Base-by-base conservation (phyloP, 1,284 basidiomycete genomes). In the Ustilago hordei region DNA sequence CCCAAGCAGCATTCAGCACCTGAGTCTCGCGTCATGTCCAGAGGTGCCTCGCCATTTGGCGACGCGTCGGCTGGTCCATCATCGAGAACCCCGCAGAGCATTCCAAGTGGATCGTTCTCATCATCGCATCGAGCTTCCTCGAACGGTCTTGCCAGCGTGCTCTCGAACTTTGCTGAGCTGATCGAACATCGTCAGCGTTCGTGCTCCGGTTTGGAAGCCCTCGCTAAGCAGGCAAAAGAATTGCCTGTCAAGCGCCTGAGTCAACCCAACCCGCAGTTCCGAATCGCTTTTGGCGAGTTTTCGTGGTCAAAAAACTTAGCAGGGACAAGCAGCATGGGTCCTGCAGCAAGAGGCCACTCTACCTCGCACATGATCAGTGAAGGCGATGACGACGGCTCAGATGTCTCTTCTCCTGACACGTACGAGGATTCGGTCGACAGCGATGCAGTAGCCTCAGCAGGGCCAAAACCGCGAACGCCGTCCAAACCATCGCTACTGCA, bases 111-210 rank as follows among this genome's bases (percentile, higher is more conserved):
- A 8, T 67, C 69, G 0, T 72, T 67, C 45, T 67, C 69, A 6
- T 65, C 66, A 7, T 56, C 72, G n/a, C 67, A 72, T 43, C 58
- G 69, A 13, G 62, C 55, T 19, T 68, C 74, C 11, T 68, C 73
- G 54, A 58, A 55, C 34, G 55, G 74, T 28, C 60, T 77, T 2
- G 74, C 63, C 45, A 69, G 50, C 36, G 74, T 77, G 23, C 48
- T 77, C 6, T 77, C 69, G 34, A 69, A 72, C 53, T 72, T 72
- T 55, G 74, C 74, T n/a, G 74, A 77, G 47, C 54, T 77, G 41
- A 72, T 77, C 47, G 69, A 77, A 53, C 62, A 72, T n/a, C 74
- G 74, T 38, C 74, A 77, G 45, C 68, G 69, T 11, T 77, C 74
- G 32, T 77, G 74, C 39, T 77, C 74, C 5, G 69, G 69, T 0